Base-by-base conservation (phyloP, 148 eudicot genomes). In the Salicornia ramosissima region DNA sequence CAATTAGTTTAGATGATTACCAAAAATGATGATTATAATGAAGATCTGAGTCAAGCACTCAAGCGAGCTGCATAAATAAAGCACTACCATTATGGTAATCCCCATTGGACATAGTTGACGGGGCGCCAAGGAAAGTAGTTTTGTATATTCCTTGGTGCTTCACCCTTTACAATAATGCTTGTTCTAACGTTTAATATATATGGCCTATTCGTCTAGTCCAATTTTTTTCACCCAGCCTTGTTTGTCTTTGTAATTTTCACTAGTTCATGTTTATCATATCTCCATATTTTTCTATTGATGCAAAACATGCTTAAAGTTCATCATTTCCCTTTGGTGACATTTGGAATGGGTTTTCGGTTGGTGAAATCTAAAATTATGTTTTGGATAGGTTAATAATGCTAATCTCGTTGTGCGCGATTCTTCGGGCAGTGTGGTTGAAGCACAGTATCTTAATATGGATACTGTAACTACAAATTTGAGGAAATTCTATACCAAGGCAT, bases 401-500 rank as follows among this genome's bases (percentile, higher is more conserved):
- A 80, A 80, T 72, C 78, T 92, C 5, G 65, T 84, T 55, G 91
- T 92, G 64, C 78, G 76, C 77, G 97, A 92, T 83, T 83, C 84
- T 39, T 24, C 26, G 36, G 97, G 96, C 71, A 77, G 72, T 50
- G 54, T 71, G 63, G 66, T 92, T 29, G 83, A 84, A 74, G 75
- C 86, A 21, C 96, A 92, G 68, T 87, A 77, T 72, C 56, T 87
- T 31, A 88, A 84, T 72, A 61, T 89, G 59, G 96, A 92, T 74
- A 80, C 79, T 62, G 84, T 83, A 42, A 87, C 97, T 31, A 69
- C 69, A 61, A 89, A 82, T 54, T 67, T 92, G 79, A 86, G 96
- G 80, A 78, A 74, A 26, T 82, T 89, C 46, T 92, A 92, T 68
- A 77, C 81, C 4, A 63, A 80, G 76, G 96, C 97, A 56, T 92